A percentile compares a stretch with the other conserved stretches of the same genome.
These are phyloP conservation scores for Sclerotinia borealis DNA, from an alignment of 2,329 filamentous ascomycete genomes.

Conservation along the genomic window DNA sequence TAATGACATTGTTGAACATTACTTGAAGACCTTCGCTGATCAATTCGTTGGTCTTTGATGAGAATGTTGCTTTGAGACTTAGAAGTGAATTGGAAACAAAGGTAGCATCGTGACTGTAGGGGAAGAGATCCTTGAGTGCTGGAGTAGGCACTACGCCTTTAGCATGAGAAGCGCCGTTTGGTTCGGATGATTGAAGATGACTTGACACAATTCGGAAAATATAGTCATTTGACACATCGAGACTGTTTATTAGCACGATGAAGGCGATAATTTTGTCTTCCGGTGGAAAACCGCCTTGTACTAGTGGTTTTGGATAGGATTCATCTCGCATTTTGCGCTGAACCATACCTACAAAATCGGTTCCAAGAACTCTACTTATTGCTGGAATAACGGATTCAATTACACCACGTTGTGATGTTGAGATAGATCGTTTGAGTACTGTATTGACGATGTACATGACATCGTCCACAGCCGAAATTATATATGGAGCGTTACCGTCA, in stretches of 20 bases:
- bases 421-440: constrained; percentile 77
- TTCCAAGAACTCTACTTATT: constrained; percentile 71
- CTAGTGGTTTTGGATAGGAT: constrained; percentile 73
- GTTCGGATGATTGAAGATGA: constrained; percentile 46
- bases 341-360: constrained; percentile 94
- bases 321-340: constrained; percentile 98
- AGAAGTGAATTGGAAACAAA: constrained; percentile 64
- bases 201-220: constrained; percentile 75
- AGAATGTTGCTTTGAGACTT: constrained; percentile 65
- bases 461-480: constrained; percentile 93
- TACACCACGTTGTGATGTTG: constrained; percentile 76
- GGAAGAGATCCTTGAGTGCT: constrained; percentile 61
- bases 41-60: constrained; percentile 72
- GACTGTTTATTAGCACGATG: constrained; percentile 88
- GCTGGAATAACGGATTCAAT: constrained; percentile 73
- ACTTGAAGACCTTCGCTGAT: constrained; percentile 79
- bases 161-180: background rate
- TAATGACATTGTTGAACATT: constrained; percentile 81
- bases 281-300: constrained; percentile 76
- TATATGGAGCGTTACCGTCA: constrained; percentile 76
- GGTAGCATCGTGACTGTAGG: constrained; percentile 68
- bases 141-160: constrained; percentile 2
- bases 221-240: constrained; percentile 90
- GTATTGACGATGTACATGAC: constrained; percentile 99
- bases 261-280: constrained; percentile 87